These are phyloP conservation scores for Pterocarpus macrocarpus DNA, from an alignment of 306 rosid species.

Conservation along the genomic window DNA sequence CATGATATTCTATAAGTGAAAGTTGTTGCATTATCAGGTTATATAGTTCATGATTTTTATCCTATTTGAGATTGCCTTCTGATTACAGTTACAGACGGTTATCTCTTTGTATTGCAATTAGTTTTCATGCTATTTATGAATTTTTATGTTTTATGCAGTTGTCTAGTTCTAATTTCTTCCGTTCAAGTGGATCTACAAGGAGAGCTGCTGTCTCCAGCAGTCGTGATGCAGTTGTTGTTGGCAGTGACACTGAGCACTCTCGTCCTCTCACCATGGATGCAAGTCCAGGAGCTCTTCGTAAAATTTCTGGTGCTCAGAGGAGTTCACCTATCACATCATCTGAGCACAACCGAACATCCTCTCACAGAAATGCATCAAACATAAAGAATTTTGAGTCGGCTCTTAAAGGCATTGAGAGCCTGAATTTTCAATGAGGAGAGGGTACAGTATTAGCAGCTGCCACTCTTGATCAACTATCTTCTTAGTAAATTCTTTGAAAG, in stretches of 20 bases:
- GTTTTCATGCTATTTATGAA: conserved; percentile 31
- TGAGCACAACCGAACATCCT: conserved; percentile 69
- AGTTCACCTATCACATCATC: conserved; percentile 68
- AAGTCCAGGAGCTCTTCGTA: conserved; percentile 64
- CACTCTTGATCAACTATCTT: conserved; percentile 28
- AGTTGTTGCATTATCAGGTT: not conserved
- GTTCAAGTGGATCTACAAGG: conserved; percentile 82
- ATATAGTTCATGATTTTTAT: conserved; percentile 9
- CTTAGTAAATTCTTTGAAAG: conserved; percentile 52
- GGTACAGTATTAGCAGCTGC: conserved; percentile 76
- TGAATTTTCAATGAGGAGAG: conserved; percentile 82
- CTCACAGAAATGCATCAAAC: conserved; percentile 68
- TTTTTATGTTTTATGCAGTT: conserved; percentile 59
- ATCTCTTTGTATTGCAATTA: conserved; percentile 14
- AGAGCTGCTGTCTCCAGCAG: conserved; percentile 78
- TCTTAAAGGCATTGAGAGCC: conserved; percentile 83
- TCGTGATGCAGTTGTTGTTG: conserved; percentile 64
- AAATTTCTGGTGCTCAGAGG: conserved; percentile 69
- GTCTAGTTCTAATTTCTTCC: conserved; percentile 65
- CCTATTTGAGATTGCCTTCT: conserved; percentile 28
- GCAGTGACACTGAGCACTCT: conserved; percentile 70
- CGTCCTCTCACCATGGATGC: conserved; percentile 60
- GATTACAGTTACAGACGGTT: not conserved
- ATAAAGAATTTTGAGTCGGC: conserved; percentile 78
- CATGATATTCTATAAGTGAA: conserved; percentile 5